Evolutionary conservation across 495 filamentous ascomycete species (phyloP).

Genomic region (Penicillium malachiteum): DNA sequence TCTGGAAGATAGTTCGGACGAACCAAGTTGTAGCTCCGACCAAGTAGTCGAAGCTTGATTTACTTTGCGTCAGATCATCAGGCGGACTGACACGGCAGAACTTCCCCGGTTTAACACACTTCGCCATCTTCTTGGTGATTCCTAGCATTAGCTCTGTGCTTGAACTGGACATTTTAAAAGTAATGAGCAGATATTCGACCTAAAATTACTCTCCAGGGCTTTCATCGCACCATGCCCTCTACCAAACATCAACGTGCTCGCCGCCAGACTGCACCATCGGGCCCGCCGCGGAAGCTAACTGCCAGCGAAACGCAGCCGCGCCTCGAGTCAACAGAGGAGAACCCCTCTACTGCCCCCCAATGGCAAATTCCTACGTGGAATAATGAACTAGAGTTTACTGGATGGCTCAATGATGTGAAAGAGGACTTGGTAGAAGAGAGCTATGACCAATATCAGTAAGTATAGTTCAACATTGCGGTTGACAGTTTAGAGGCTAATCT

Average conservation of each 20-base stretch:
- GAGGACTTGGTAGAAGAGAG: constrained; percentile 72
- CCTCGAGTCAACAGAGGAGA: constrained; percentile 25
- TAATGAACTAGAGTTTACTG: constrained; percentile 59
- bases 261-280: constrained; percentile 45
- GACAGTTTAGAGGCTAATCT: constrained; percentile 10
- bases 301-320: constrained; percentile 23
- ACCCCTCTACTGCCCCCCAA: constrained; percentile 4
- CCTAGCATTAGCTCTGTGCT: neutral
- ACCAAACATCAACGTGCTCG: constrained; percentile 37
- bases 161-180: constrained; percentile 4
- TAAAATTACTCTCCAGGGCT: neutral
- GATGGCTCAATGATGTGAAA: constrained; percentile 63
- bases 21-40: neutral
- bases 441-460: constrained; percentile 81
- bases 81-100: constrained; percentile 43
- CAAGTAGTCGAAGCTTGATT: constrained; percentile 19
- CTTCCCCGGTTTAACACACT: constrained; percentile 23
- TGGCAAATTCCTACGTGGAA: constrained; percentile 20
- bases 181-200: constrained; percentile 7
- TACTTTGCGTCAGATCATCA: constrained; percentile 28
- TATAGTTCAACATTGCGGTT: constrained; percentile 18
- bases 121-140: neutral
- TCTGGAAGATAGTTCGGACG: neutral
- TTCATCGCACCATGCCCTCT: constrained; percentile 25
- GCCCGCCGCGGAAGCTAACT: constrained; percentile 33